Percentiles rank a stretch among this genome's conserved stretches.
Conservation (phyloP, 2,329 filamentous ascomycete genomes). For the Aspergillus sp. region DNA sequence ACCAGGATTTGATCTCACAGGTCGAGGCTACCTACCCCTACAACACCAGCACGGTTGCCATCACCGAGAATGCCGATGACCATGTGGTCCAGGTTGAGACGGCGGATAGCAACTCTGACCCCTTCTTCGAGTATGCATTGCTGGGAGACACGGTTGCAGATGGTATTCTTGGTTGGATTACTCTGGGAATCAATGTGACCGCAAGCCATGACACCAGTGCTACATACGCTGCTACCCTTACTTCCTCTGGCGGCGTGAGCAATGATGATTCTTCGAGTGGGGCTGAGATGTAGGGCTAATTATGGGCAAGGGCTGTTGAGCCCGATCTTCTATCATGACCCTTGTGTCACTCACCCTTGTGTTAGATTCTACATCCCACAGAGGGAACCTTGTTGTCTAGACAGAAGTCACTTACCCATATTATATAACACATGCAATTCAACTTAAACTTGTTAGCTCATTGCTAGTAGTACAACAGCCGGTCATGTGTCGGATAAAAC, state of each 20-base stretch:
- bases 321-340: too few relatives aligned
- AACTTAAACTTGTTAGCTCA: too few relatives aligned
- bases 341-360: too few relatives aligned
- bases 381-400: too few relatives aligned
- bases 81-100: conserved; percentile 17
- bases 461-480: too few relatives aligned
- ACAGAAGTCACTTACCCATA: too few relatives aligned
- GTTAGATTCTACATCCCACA: too few relatives aligned
- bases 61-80: conserved; percentile 18
- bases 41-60: conserved; percentile 18
- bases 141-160: conserved; percentile 16
- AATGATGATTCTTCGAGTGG: not conserved
- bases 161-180: conserved; percentile 20
- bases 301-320: too few relatives aligned
- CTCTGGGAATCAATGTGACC: conserved; percentile 16
- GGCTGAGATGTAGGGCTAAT: not conserved
- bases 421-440: too few relatives aligned
- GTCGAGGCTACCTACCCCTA: conserved; percentile 50
- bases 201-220: conserved; percentile 12
- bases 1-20: conserved; percentile 55
- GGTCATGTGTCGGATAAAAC: too few relatives aligned
- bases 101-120: conserved; percentile 16
- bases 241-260: not conserved
- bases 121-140: conserved; percentile 17
- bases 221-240: not conserved